A percentile compares a stretch with the other conserved stretches of the same genome.
These are phyloP conservation scores for button mushroom (Agaricus bisporus) DNA, from an alignment of 768 basidiomycete genomes.

Conservation along the genomic window DNA sequence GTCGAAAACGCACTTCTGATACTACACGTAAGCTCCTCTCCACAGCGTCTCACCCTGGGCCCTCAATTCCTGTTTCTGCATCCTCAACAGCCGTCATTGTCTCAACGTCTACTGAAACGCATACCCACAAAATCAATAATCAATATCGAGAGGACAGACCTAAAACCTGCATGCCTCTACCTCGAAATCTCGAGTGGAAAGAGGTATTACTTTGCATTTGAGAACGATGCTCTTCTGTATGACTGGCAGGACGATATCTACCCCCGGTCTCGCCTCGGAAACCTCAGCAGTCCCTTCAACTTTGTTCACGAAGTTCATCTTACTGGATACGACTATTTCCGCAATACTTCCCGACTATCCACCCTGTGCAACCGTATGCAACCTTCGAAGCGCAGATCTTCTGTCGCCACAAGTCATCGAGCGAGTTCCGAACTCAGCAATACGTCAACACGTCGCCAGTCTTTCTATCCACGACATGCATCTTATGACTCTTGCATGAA, in stretches of 20 bases:
- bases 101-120: constrained; percentile 10
- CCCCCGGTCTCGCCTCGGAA: constrained; percentile 29
- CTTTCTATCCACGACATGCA: constrained; percentile 7
- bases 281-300: constrained; percentile 27
- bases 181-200: constrained; percentile 24
- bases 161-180: constrained; percentile 29
- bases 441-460: background rate
- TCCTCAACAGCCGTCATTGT: constrained; percentile 1
- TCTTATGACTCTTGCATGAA: constrained; percentile 3
- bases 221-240: constrained; percentile 33
- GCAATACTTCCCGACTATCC: constrained; percentile 1
- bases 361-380: constrained; percentile 9
- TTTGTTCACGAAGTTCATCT: constrained; percentile 37
- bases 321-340: constrained; percentile 5
- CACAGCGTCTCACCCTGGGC: background rate
- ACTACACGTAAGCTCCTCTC: constrained; percentile 4
- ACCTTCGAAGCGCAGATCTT: constrained; percentile 5
- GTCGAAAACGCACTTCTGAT: constrained; percentile 11
- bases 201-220: constrained; percentile 30
- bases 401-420: background rate
- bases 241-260: constrained; percentile 44
- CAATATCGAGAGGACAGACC: constrained; percentile 33
- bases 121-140: constrained; percentile 29
- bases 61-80: background rate
- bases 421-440: constrained; percentile 9